Evolutionary conservation across 140 eudicot genomes (phyloP), one percentile per base, ranked within the genome.

Genomic region (Stevia rebaudiana): DNA sequence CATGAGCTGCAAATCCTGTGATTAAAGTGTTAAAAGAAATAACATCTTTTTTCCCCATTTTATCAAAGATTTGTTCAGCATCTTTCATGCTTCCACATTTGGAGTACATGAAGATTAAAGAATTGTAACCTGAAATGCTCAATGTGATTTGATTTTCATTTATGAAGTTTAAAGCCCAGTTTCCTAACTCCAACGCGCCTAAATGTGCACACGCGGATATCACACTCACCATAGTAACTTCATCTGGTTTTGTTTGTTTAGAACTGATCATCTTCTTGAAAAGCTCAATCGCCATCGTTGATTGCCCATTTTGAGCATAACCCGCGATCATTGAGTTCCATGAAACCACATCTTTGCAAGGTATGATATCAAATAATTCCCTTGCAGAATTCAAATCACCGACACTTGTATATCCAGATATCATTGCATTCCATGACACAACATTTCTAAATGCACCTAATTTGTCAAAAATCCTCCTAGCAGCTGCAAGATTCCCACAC

Each of bases 291-390:
- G 97, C 92, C 70, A 59, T 50, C 43, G 80, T 24, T 19, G 97
- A 89, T 64, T 83, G 82, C 13, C 97, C 95, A 31, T 89, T 89
- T 51, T 89, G 95, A 3, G 95, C 84, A 69, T 83, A 89, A 72
- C 97, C 97, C 46, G 88, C 74, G 47, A 85, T 89, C 81, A 89
- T 76, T 0, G 97, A 78, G 68, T 85, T 89, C 97, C 97, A 89
- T 0, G 97, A 82, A 48, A 85, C 78, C 4, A 83, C 86, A 64
- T 89, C 60, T 75, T 77, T 85, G 46, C 53, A 73, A 3, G 89
- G 91, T 84, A 86, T 76, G 28, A 7, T 67, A 75, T 83, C 81
- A 57, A 89, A 86, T 22, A 89, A 77, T 62, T 74, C 79, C 47
- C 75, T 69, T 2, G 97, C 95, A 16, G 89, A 72, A 63, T 11